Evolutionary conservation across 768 basidiomycete genomes (phyloP).

Genomic region (Rhodotorula graminis): DNA sequence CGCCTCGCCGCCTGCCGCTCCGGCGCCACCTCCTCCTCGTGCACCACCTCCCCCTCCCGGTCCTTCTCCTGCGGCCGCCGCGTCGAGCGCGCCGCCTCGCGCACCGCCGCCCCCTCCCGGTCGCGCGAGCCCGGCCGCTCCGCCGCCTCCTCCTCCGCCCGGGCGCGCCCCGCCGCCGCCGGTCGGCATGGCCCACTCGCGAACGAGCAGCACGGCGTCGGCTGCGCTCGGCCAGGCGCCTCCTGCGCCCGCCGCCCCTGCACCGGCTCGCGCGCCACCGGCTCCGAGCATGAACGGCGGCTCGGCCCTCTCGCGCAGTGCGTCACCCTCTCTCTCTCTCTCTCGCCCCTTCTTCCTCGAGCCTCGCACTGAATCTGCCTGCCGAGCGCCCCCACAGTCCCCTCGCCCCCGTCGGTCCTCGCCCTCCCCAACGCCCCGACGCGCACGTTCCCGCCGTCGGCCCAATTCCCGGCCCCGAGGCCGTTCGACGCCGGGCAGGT

Average conservation of each 20-base stretch:
- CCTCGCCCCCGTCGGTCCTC: constrained; percentile 16
- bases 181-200: neutral
- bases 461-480: constrained; percentile 31
- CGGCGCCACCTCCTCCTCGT: neutral
- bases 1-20: neutral
- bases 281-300: neutral
- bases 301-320: neutral
- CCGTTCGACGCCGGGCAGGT: constrained; percentile 21
- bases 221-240: too few species aligned
- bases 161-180: neutral
- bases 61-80: neutral
- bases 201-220: too few species aligned
- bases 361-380: too few species aligned
- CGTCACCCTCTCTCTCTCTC: neutral
- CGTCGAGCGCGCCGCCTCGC: neutral
- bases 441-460: constrained; percentile 25
- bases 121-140: neutral
- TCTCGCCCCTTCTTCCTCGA: neutral
- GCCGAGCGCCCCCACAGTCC: neutral
- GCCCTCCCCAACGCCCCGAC: constrained; percentile 38
- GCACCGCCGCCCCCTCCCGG: constrained; percentile 1
- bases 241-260: neutral
- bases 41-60: neutral
- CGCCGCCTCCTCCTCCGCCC: neutral
- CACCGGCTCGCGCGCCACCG: neutral